Base-by-base conservation (phyloP, 164 flowering plant species). In the Chimonanthus salicifolius region DNA sequence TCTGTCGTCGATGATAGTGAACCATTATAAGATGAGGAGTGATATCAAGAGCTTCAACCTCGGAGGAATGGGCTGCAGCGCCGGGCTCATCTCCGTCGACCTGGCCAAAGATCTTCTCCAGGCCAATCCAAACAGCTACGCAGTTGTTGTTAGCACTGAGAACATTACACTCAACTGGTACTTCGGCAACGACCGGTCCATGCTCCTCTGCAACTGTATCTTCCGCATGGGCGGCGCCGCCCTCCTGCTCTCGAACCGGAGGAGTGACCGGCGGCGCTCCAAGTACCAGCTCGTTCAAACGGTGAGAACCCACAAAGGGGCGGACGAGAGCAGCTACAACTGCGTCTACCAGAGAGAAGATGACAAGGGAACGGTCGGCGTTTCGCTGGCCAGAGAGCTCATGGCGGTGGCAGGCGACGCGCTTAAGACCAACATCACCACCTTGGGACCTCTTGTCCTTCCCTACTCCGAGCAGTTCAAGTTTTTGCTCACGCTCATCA, bases 211-310 rank as follows among this genome's bases (percentile, higher is more conserved):
- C 80, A 93, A 93, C 76, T 91, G 98, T 67, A 85, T 91, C 20
- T 93, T 93, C 80, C 88, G 98, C 2, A 91, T 93, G 97, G 98
- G 98, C 6, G 94, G 95, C 5, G 98, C 95, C 0, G 98, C 94
- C 2, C 79, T 91, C n/a, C 86, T 91, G 0, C 73, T 93, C 0
- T 93, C 98, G 4, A 93, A 89, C 90, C 81, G 72, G 69, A 4
- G 69, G 0, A n/a, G 63, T 0, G 98, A 91, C 78, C 70, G 84
- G 21, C 0, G 8, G 2, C 76, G 88, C 9, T 85, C 98, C 18
- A 92, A 92, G 80, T 92, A 91, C 78, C 76, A 86, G 78, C 84
- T 91, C 9, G 83, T 88, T 33, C 96, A 89, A 76, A 81, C 93
- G 4, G 91, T 92, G 18, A 83, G 97, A 7, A 92, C 95, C 62